Evolutionary conservation across 2,329 filamentous ascomycete species (phyloP), one percentile per base, ranked within the genome.

Genomic region (Aspergillus hiratsukae): DNA sequence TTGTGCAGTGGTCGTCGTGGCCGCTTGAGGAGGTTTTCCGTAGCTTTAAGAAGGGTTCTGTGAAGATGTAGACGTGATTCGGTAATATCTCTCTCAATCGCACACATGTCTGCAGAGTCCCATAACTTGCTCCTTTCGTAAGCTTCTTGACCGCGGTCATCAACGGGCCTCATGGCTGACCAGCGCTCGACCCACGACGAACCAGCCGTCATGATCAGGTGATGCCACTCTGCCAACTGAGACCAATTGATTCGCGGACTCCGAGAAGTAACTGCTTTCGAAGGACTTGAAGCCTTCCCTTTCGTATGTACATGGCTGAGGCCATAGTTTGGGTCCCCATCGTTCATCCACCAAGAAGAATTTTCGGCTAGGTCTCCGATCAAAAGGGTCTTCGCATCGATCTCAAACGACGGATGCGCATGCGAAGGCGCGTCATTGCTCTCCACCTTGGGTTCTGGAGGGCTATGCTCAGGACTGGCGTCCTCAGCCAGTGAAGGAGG

Each of bases 361-460:
- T 94, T 94, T 68, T 94, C 90, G 1, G 87, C 88, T 62, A 92
- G 80, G 65, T 92, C 84, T 2, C 89, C 89, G 2, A 92, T 72
- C 6, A 91, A 77, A 21, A 93, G 76, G 4, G 88, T 82, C 67
- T 91, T 94, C 1, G 87, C 83, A 68, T 94, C 90, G 21, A 91
- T 74, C 51, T 89, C 86, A 37, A 81, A 81, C 3, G 85, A 72
- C 27, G 76, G 75, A 57, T 75, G 76, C 9, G 60, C 59, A 27
- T 62, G 52, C 46, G 64, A 61, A 55, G 67, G 57, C 56, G 63
- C 52, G 71, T 75, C 59, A 58, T 72, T 62, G 63, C 60, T 59
- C 31, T 69, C 61, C 48, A 60, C 54, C 53, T 62, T 66, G 52
- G 71, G 72, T 55, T 67, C 66, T 25, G 68, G 64, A 17, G 74